These are phyloP conservation scores for Tricholoma saponaceum DNA, from an alignment of 768 basidiomycete genomes.

Conservation along the genomic window DNA sequence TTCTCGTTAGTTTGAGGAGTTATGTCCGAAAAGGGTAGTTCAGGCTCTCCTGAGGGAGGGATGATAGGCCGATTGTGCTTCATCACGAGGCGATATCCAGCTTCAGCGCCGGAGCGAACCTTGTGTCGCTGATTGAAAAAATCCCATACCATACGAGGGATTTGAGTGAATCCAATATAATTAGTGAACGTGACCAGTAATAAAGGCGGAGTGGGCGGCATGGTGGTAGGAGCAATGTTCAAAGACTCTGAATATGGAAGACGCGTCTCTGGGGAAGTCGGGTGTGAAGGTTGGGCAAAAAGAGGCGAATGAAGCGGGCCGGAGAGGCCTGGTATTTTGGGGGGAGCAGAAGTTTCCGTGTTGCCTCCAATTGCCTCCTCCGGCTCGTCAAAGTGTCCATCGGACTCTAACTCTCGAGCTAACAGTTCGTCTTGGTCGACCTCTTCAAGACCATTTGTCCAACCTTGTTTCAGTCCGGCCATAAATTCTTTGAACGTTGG, in stretches of 20 bases:
- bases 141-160: slow-evolving; percentile 87
- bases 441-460: slow-evolving; percentile 67
- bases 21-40: slow-evolving; percentile 19
- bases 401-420: slow-evolving; percentile 61
- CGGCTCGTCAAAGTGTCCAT: slow-evolving; percentile 76
- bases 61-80: slow-evolving; percentile 57
- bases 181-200: slow-evolving; percentile 72
- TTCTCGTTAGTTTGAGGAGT: slow-evolving; percentile 16
- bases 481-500: slow-evolving; percentile 94
- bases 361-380: slow-evolving; percentile 20
- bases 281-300: slow-evolving; percentile 21
- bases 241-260: slow-evolving; percentile 23
- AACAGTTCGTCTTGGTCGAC: slow-evolving; percentile 70
- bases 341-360: slow-evolving; percentile 12
- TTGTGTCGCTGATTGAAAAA: slow-evolving; percentile 88
- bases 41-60: slow-evolving; percentile 25
- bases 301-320: slow-evolving; percentile 22
- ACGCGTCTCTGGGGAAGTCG: slow-evolving; percentile 13
- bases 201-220: slow-evolving; percentile 78
- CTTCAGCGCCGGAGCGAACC: slow-evolving; percentile 77
- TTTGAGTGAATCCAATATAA: slow-evolving; percentile 75
- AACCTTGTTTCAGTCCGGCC: slow-evolving; percentile 81
- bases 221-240: slow-evolving; percentile 40
- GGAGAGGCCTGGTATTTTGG: slow-evolving; percentile 21
- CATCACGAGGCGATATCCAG: slow-evolving; percentile 71